Conservation (phyloP, 257 asterid species). For the Cruciata laevipes region DNA sequence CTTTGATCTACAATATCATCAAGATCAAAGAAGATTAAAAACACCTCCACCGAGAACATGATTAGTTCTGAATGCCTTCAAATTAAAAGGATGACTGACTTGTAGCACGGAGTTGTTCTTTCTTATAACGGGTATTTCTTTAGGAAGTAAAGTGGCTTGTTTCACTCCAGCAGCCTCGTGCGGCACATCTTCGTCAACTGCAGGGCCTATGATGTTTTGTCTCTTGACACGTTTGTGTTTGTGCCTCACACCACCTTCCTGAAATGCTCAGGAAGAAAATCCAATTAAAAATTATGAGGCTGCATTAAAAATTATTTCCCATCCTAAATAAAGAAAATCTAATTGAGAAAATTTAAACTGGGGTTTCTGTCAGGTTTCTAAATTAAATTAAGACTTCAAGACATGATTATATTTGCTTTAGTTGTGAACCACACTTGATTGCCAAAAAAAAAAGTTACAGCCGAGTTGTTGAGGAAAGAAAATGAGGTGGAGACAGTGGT, state of each 20-base stretch:
- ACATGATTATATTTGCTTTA: not conserved
- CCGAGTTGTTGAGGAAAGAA: not conserved
- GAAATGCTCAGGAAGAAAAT: slow-evolving; percentile 29
- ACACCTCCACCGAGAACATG: slow-evolving; percentile 10
- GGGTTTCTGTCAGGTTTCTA: not conserved
- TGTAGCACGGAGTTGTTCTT: slow-evolving; percentile 69
- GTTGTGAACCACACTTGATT: not conserved
- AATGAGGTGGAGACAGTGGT: not conserved
- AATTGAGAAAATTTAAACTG: not conserved
- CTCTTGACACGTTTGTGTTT: slow-evolving; percentile 58
- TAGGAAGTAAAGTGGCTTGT: slow-evolving; percentile 65
- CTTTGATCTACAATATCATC: slow-evolving; percentile 53
- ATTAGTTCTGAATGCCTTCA: not conserved
- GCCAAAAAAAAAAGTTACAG: not conserved
- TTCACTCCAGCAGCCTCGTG: slow-evolving; percentile 93
- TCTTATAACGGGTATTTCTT: slow-evolving; percentile 68
- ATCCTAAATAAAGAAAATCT: not conserved
- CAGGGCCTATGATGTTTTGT: slow-evolving; percentile 80
- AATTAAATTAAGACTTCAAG: not conserved
- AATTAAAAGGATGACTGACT: slow-evolving; percentile 32
- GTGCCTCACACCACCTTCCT: slow-evolving; percentile 50
- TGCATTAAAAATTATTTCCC: not conserved
- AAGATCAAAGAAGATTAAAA: slow-evolving; percentile 8
- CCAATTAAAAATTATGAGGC: too few relatives aligned
- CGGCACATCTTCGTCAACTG: slow-evolving; percentile 65